Base-by-base conservation (phyloP, 192 early-diverging fungal genomes). In the Coemansia sp. region DNA sequence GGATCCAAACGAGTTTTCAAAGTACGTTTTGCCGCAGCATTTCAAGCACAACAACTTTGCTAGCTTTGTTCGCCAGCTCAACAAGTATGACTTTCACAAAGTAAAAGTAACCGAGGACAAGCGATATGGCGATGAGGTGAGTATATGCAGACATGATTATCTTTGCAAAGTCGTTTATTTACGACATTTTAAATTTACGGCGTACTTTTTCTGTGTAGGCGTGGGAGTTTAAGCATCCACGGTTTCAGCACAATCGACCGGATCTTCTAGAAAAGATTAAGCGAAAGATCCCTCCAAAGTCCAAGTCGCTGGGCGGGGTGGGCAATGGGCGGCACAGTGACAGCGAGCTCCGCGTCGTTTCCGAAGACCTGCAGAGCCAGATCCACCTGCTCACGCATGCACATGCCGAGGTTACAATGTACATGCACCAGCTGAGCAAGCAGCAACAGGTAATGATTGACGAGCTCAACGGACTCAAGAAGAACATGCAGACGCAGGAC, bases 1-100 rank as follows among this genome's bases (percentile, higher is more conserved):
- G 54, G 93, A 94, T 56, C 88, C 88, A 6, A 90, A 88, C 12
- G 91, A 90, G 56, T 90, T 96, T 61, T 88, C 89, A 18, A 87
- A 85, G 57, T 79, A 70, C 8, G 84, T 95, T 0, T 71, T 95
- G 46, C 93, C 93, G 21, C 87, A 90, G 68, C 89, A 92, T 63
- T 95, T 94, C 67, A 93, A 93, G 70, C 93, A 95, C 72, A 92
- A 90, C 72, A 93, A 94, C 80, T 94, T 89, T 87, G 87, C 89
- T 57, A 92, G 91, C 75, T 94, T 94, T 86, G 91, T 92, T 36
- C 84, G 92, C 21, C 90, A 92, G 75, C 80, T 94, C 12, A 94
- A 94, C 79, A 92, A 89, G 86, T 91, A 91, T 66, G 88, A 86
- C 44, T 91, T 91, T 63, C 90, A 91, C 67, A 91, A 91, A 64